phyloP scores from a whole-genome alignment of 176 grass and related monocot genomes.

The Canna indica region DNA sequence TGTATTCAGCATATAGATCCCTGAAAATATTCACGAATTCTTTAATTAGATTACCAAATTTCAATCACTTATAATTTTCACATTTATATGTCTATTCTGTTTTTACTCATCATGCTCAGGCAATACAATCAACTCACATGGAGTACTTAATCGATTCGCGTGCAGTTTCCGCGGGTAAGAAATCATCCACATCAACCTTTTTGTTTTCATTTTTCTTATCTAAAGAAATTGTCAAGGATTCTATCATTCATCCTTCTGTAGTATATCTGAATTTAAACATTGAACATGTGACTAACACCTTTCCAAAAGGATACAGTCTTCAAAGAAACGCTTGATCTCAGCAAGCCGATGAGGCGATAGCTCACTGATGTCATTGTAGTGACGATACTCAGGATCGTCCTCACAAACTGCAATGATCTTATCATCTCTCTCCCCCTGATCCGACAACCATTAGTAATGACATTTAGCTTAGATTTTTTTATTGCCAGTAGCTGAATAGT shows the following conservation, averaged over 20 bases:
- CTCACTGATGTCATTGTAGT: conserved; percentile 56
- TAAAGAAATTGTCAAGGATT: conserved; percentile 24
- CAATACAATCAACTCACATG: conserved; percentile 30
- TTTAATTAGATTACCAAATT: not conserved
- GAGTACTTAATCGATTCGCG: conserved; percentile 51
- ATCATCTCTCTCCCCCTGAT: conserved; percentile 53
- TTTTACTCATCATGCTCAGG: not conserved
- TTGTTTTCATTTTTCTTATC: conserved; percentile 88
- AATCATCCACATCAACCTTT: conserved; percentile 49
- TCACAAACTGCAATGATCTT: conserved; percentile 79
- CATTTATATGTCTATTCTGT: no score
- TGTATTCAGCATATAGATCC: conserved; percentile 51
- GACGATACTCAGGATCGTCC: conserved; percentile 58
- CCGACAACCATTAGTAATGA: not conserved
- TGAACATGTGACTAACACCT: not conserved
- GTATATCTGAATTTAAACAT: not conserved
- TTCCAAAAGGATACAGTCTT: conserved; percentile 41
- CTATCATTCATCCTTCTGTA: not conserved
- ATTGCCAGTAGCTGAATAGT: no score
- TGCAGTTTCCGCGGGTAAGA: conserved; percentile 33
- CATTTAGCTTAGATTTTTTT: no score
- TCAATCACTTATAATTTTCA: no score
- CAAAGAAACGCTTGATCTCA: conserved; percentile 67
- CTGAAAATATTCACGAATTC: conserved; percentile 6
- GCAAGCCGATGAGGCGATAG: conserved; percentile 55